These are phyloP conservation scores for Hypoxylon rubiginosum DNA, from an alignment of 2,329 filamentous ascomycete genomes.

Conservation along the genomic window DNA sequence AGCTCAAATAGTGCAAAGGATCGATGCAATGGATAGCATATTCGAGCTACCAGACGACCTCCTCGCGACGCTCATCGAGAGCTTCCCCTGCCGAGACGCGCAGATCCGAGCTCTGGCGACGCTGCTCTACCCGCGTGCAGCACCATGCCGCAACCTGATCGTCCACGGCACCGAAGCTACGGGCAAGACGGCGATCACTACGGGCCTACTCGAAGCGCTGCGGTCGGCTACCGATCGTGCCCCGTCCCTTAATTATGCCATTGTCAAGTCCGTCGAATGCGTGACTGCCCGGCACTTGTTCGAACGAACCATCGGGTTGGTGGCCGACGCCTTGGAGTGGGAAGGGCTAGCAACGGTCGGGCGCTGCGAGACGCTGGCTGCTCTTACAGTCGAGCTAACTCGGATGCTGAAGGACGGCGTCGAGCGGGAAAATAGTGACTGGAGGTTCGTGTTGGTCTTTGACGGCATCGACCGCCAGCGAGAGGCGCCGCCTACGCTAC, in stretches of 20 bases:
- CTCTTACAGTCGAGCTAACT: constrained; percentile 79
- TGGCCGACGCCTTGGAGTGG: constrained; percentile 65
- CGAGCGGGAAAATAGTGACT: constrained; percentile 47
- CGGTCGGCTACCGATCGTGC: constrained; percentile 46
- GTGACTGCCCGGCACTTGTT: constrained; percentile 83
- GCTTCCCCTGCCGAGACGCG: constrained; percentile 69
- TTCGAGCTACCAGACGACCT: constrained; percentile 68
- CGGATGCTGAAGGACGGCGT: constrained; percentile 67
- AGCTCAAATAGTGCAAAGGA: not conserved
- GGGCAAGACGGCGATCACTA: constrained; percentile 82
- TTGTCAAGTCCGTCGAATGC: constrained; percentile 80
- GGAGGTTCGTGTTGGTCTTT: constrained; percentile 84
- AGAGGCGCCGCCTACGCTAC: constrained; percentile 81
- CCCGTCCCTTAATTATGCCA: constrained; percentile 66
- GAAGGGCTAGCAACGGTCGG: constrained; percentile 61
- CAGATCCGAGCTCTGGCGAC: constrained; percentile 72
- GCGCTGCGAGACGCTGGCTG: constrained; percentile 84
- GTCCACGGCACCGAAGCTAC: constrained; percentile 88
- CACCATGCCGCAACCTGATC: constrained; percentile 80
- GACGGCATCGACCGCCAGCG: constrained; percentile 89
- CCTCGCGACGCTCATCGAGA: constrained; percentile 59
- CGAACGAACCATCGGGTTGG: constrained; percentile 75
- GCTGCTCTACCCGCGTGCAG: constrained; percentile 72
- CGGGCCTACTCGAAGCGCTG: constrained; percentile 69
- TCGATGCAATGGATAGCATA: constrained; percentile 47